Base-by-base conservation (phyloP, 108 stramenopile species). In the Pseudonitzschia pungens region DNA sequence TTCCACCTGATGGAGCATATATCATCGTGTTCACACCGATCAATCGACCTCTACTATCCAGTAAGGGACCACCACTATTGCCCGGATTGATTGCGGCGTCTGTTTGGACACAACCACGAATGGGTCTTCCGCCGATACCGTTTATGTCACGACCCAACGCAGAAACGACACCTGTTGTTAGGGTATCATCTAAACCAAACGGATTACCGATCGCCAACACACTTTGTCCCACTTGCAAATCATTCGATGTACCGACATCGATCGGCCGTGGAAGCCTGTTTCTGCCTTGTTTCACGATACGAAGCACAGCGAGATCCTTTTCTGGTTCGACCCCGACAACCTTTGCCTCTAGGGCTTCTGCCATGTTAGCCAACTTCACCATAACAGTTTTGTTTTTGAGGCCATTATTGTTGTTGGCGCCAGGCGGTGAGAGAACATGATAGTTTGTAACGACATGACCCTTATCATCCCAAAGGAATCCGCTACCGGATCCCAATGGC, bases 1-100 rank as follows among this genome's bases (percentile, higher is more conserved):
- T 92, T 68, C 95, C 92, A 57, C 89, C 72, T 41, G 45, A 48
- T 48, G 45, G 45, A 0, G 92, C 89, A 16, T 92, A 75, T 41
- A 95, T 93, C 29, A 91, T 91, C 2, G 96, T 92, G 67, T 97
- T 97, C 24, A 97, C 91, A 14, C 96, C 96, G n/a, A 97, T 71
- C 36, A 97, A 90, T 11, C 86, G 65, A 4, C 94, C 96, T 72
- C 83, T 84, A 0, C 90, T 91, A 72, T 96, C 92, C 3, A 96
- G 86, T 36, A 94, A 81, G 15, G 96, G 96, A 11, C 96, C 96
- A 55, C 79, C 74, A 26, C 66, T 68, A 41, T 84, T 84, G 15
- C 83, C 80, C 36, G 87, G 89, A 75, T 94, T 92, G 65, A 87
- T 86, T 24, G 89, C 83, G 21, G 79, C 82, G 45, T 79, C 78